Conservation (phyloP, 139 green algal species). For the Picochlorum costavermella region DNA sequence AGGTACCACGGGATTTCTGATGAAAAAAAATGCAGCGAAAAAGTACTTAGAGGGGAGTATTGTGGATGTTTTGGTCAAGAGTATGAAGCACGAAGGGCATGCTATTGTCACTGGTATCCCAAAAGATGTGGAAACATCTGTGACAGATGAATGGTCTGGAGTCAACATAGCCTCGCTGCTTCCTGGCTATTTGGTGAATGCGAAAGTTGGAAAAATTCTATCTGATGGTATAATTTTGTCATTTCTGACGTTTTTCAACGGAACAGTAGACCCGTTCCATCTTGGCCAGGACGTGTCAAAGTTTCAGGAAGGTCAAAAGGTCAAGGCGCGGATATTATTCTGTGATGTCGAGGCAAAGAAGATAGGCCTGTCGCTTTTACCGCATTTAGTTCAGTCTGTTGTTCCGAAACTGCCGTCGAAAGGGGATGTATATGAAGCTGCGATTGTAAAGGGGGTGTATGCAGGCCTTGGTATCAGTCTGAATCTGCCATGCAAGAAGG, state of each 20-base stretch:
- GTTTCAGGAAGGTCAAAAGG: conserved; percentile 25
- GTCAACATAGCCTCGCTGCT: conserved; percentile 59
- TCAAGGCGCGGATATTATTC: conserved; percentile 74
- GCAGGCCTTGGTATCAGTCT: conserved; percentile 58
- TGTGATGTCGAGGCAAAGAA: conserved; percentile 65
- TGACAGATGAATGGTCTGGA: conserved; percentile 42
- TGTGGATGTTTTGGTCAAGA: conserved; percentile 40
- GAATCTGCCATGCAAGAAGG: conserved; percentile 35
- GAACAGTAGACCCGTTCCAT: conserved; percentile 80
- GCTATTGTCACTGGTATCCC: conserved; percentile 30
- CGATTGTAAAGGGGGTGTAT: conserved; percentile 61
- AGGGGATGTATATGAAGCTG: conserved; percentile 43
- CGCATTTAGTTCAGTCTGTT: conserved; percentile 50
- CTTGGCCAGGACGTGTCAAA: conserved; percentile 30
- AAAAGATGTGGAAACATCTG: conserved; percentile 12
- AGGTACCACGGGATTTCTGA: conserved; percentile 56
- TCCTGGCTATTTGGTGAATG: conserved; percentile 75
- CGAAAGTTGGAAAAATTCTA: conserved; percentile 39
- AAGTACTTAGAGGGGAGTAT: conserved; percentile 33
- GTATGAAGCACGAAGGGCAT: conserved; percentile 6
- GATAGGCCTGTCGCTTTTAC: conserved; percentile 68
- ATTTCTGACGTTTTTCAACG: conserved; percentile 86
- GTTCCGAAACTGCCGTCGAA: conserved; percentile 34
- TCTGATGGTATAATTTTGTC: conserved; percentile 70
- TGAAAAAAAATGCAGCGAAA: conserved; percentile 25